Evolutionary conservation across 371 early-diverging fungal species (phyloP), one percentile per base, ranked within the genome.

Genomic region (Mucor saturninus): DNA sequence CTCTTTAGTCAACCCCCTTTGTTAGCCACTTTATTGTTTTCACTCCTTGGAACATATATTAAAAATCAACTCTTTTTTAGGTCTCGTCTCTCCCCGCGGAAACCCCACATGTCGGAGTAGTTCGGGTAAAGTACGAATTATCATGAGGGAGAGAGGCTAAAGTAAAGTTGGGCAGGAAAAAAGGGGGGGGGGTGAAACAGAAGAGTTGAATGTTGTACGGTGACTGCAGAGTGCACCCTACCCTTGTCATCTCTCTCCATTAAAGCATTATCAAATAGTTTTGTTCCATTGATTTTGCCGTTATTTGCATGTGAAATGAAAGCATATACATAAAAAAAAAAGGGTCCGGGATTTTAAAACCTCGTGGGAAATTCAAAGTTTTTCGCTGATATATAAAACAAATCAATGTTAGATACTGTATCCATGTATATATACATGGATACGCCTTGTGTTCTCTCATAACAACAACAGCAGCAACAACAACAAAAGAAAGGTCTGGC

Each of bases 231-330:
- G 42, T 42, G 42, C 42, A 42, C 28, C 48, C 26, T 48, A 48
- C 28, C 28, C 48, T 28, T 14, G 15, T 21, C 21, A 21, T 21
- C 1, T 21, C 21, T 21, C n/a, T n/a, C n/a, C 21, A 21, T 21
- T 21, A 21, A 21, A 21, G 21, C 21, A 21, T 21, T 21, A 21
- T 21, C 21, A 21, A 21, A 21, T 21, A 21, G 21, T 21, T 21
- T 21, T 21, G 21, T 21, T 21, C 21, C 21, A 21, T 21, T 21
- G 21, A 21, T 21, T 1, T 15, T 15, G 6, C 45, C 15, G 45
- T 10, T 15, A 49, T 45, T 45, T 32, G 37, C 57, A 57, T 57
- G 57, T 57, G 57, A 57, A 57, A 56, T 56, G 35, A 35, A 21
- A 21, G 21, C 21, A 21, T 21, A 5, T 2, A 30, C 8, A 49